Base-by-base conservation (phyloP, 2,329 filamentous ascomycete genomes). In the Rhinocladiella similis region DNA sequence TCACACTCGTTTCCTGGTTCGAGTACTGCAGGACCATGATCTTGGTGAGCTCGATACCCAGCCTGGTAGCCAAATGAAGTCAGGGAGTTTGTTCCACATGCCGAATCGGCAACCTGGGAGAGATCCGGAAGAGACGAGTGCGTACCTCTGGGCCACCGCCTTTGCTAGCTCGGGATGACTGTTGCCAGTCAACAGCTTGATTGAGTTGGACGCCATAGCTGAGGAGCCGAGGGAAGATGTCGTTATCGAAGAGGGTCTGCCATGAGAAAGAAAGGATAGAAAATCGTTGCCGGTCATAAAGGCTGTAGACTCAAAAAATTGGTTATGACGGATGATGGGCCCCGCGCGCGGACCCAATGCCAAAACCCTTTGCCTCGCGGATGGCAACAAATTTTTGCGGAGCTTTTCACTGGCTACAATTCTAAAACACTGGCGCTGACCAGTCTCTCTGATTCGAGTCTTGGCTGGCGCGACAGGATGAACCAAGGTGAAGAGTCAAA, bases 181-280 rank as follows among this genome's bases (percentile, higher is more conserved):
- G 77, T 89, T 89, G 66, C 87, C 87, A 66, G 87, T 89, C 71
- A 90, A 77, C 62, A 90, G 76, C 74, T 90, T 90, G 71, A 90
- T 89, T 36, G 60, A 64, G 36, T 89, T 90, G 61, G 84, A 82
- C 65, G 86, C 82, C 87, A 90, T 89, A 57, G 47, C 64, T 53
- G 57, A 58, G 46, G 49, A 39, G 38, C 38, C 48, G 48, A 49
- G 38, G 27, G 50, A 14, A 46, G 53, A 54, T 36, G 50, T 46
- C 45, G 54, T 59, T 56, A 65, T 50, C 54, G 63, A 61, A 43
- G 56, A 56, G 33, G 48, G 56, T 61, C 61, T 53, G 16, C 60
- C 60, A 18, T 46, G 45, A 50, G 52, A 56, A 56, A 54, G 49
- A 53, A 54, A 53, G 39, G 57, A 52, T 13, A 49, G 38, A 45